Conservation (phyloP, 73 alveolate species). For the Symbiodinium pilosum region DNA sequence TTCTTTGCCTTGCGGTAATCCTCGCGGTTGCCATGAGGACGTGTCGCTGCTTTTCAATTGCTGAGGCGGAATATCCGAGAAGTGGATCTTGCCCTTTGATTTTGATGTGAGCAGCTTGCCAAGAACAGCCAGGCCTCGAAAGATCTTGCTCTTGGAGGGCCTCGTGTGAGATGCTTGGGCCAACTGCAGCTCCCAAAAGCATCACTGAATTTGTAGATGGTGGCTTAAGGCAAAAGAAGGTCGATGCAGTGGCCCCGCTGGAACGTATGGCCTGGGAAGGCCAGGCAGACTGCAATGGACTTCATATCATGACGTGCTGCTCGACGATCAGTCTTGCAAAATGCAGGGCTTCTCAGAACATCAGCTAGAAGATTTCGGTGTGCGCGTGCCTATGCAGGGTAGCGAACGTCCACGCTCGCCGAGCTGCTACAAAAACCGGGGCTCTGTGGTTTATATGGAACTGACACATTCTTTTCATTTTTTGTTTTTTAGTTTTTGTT, state of each 20-base stretch:
- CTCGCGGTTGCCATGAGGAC: neutral
- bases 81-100: neutral
- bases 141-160: slow-evolving; percentile 61
- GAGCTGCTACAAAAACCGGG: too few relatives aligned
- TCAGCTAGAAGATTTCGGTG: slow-evolving; percentile 34
- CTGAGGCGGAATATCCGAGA: slow-evolving; percentile 59
- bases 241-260: neutral
- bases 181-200: too few relatives aligned
- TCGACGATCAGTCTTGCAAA: too few relatives aligned
- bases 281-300: neutral
- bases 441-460: too few relatives aligned
- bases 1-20: neutral
- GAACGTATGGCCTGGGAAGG: neutral
- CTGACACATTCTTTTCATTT: too few relatives aligned
- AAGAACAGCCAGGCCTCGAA: slow-evolving; percentile 68
- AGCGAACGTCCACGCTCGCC: neutral
- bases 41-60: slow-evolving; percentile 19
- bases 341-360: too few relatives aligned
- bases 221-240: slow-evolving; percentile 6
- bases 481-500: too few relatives aligned
- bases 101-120: too few relatives aligned
- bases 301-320: neutral
- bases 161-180: neutral
- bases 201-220: neutral
- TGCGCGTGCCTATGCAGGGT: neutral